Base-by-base conservation (phyloP, 495 filamentous ascomycete species). In the Aeminium ludgeri region DNA sequence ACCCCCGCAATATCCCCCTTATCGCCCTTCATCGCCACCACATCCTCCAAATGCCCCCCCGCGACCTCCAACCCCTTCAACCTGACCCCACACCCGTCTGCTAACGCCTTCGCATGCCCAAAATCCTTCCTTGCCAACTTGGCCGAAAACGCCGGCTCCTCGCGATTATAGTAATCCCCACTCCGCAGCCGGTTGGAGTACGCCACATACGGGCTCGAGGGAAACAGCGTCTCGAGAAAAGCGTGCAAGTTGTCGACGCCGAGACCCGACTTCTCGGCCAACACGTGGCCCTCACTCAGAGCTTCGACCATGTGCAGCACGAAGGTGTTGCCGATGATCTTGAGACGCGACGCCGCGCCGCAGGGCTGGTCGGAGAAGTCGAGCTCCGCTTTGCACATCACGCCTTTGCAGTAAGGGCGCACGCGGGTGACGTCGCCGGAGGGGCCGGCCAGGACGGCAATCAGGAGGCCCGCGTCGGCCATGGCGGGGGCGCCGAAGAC, bases 111-210 rank as follows among this genome's bases (percentile, higher is more conserved):
- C 15, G 78, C 81, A 68, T 94, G 86, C 8, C 76, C 56, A 27
- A 77, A 71, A 67, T 95, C 86, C 62, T 95, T 95, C 46, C 77
- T 61, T 13, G 85, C 85, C 39, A 93, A 58, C 58, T 91, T 80
- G 6, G 87, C 85, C n/a, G 73, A 74, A 58, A 92, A 91, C 19
- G 91, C 62, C 41, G 86, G 85, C 61, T 84, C 73, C 38, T 78
- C 73, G 1, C 73, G 59, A 55, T 66, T 59, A 47, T 69, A 67
- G 48, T 93, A 93, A 51, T 83, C 81, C 0, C 86, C 86, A 6
- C 61, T 56, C 42, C 70, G 50, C 78, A 94, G 78, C 18, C 86
- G 69, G 27, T 65, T 66, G 10, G 74, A 74, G 55, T 94, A 95
- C 27, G 73, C 74, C 8, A 74, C 59, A 53, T 73, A 78, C 6